phyloP scores from a whole-genome alignment of 1,284 basidiomycete genomes.

The Cyathus olla region DNA sequence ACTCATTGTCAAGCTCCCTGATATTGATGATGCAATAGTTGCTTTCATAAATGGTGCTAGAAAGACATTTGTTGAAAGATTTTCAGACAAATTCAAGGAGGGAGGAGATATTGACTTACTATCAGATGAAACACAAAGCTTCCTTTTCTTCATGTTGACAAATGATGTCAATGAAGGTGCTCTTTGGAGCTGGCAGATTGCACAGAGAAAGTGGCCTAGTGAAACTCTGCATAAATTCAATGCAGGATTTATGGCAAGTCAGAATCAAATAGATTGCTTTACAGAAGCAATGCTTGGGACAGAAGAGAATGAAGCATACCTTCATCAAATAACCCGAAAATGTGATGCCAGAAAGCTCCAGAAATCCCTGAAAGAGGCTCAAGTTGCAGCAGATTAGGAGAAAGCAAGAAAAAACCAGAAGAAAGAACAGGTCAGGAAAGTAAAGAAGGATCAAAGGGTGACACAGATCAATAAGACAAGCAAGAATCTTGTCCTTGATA shows the following conservation, averaged over 20 bases:
- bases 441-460: too few species aligned
- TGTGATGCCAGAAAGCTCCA: constrained; percentile 4
- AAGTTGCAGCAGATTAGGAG: constrained; percentile 10
- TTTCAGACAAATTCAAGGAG: constrained; percentile 18
- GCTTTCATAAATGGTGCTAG: constrained; percentile 6
- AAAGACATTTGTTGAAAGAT: constrained; percentile 12
- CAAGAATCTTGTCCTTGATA: too few species aligned
- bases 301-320: neutral
- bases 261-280: constrained; percentile 13
- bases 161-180: constrained; percentile 19
- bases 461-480: too few species aligned
- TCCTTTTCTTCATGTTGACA: constrained; percentile 14
- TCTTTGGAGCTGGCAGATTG: constrained; percentile 12
- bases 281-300: constrained; percentile 5
- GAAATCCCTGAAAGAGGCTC: constrained; percentile 4
- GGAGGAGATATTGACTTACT: constrained; percentile 15
- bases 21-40: too few species aligned
- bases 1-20: too few species aligned
- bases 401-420: constrained; percentile 4
- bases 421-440: too few species aligned
- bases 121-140: neutral
- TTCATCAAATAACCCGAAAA: neutral
- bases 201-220: constrained; percentile 1
- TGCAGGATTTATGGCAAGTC: constrained; percentile 2
- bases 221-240: constrained; percentile 22